Evolutionary conservation across 345 rosid genomes (phyloP).

Genomic region (Acer negundo): DNA sequence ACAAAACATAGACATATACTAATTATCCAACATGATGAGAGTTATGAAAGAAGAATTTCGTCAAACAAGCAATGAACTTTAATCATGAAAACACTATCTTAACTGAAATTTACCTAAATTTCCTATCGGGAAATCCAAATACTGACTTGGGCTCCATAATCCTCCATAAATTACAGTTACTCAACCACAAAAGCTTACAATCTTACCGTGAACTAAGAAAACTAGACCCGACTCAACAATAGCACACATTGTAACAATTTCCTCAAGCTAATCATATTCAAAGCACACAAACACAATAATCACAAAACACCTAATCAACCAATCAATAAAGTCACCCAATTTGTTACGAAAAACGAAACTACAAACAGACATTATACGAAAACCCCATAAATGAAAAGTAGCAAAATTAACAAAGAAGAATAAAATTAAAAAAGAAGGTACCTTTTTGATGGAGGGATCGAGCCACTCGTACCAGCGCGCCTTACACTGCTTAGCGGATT

Average conservation of each 20-base stretch:
- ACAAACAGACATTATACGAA: not conserved
- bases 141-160: not conserved
- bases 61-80: not conserved
- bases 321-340: not conserved
- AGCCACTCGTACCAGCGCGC: constrained; percentile 99
- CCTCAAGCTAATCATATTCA: not conserved
- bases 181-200: not conserved
- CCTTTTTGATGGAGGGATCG: constrained; percentile 99
- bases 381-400: not conserved
- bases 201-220: not conserved
- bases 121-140: not conserved
- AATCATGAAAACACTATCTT: not conserved
- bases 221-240: not conserved
- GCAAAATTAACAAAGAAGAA: not conserved
- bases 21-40: not conserved
- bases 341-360: not conserved
- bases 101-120: not conserved
- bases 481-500: constrained; percentile 99
- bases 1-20: not conserved
- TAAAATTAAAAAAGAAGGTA: not conserved
- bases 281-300: not conserved
- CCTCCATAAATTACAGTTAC: not conserved
- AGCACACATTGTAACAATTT: not conserved
- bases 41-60: not conserved
- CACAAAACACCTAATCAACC: not conserved